Percentiles rank a stretch among this genome's conserved stretches.
Conservation (phyloP, 2,329 filamentous ascomycete species). For the Camillea tinctor region DNA sequence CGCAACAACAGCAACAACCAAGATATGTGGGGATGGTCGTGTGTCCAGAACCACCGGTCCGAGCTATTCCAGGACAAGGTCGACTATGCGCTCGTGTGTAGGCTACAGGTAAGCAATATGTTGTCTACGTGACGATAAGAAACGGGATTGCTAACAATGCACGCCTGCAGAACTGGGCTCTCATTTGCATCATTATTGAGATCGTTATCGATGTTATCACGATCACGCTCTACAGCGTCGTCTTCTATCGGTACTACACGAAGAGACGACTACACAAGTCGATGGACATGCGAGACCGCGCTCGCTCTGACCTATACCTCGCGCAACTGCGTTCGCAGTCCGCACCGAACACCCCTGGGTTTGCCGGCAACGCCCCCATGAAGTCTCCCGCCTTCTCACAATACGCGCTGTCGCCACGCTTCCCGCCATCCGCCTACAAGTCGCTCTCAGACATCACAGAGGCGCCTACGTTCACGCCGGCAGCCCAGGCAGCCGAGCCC, state of each 20-base stretch:
- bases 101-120: conserved; percentile 65
- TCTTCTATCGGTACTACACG: conserved; percentile 97
- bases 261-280: conserved; percentile 95
- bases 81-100: conserved; percentile 86
- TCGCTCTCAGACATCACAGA: conserved; percentile 46
- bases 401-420: conserved; percentile 59
- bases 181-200: conserved; percentile 97
- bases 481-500: conserved; percentile 55
- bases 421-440: conserved; percentile 57
- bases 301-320: conserved; percentile 92
- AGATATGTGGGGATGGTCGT: conserved; percentile 99
- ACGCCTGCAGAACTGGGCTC: conserved; percentile 74
- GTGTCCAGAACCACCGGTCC: conserved; percentile 79
- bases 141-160: conserved; percentile 25
- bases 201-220: conserved; percentile 88
- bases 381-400: conserved; percentile 59
- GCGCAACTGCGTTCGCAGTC: conserved; percentile 81
- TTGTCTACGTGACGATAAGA: conserved; percentile 5
- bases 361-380: conserved; percentile 51
- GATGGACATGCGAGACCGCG: conserved; percentile 93
- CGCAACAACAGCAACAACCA: conserved; percentile 72
- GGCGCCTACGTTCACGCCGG: conserved; percentile 51
- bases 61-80: conserved; percentile 77
- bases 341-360: conserved; percentile 90
- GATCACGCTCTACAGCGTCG: conserved; percentile 87